Evolutionary conservation across 2,329 filamentous ascomycete genomes (phyloP).

Genomic region (Aureobasidium sp.): DNA sequence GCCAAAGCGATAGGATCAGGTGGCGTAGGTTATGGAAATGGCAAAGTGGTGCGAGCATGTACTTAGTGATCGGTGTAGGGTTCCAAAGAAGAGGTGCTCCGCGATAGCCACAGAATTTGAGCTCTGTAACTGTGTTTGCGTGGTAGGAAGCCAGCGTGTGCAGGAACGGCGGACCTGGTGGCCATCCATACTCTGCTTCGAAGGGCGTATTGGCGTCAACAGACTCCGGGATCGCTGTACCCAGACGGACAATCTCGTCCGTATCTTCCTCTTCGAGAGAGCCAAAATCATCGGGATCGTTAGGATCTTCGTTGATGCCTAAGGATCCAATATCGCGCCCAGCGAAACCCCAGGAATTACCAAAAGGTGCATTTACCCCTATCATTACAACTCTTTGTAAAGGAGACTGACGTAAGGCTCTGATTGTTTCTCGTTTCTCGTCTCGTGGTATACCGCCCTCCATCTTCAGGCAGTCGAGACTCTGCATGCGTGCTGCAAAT

Average conservation of each 20-base stretch:
- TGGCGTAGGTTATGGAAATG: conserved; percentile 37
- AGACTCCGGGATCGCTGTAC: conserved; percentile 18
- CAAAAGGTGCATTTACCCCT: conserved; percentile 36
- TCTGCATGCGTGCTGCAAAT: conserved; percentile 37
- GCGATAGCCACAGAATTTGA: conserved; percentile 44
- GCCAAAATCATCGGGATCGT: conserved; percentile 19
- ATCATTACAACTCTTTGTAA: conserved; percentile 42
- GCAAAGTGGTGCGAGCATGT: conserved; percentile 34
- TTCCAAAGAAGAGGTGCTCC: conserved; percentile 36
- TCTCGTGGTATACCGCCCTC: conserved; percentile 42
- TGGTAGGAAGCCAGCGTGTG: conserved; percentile 37
- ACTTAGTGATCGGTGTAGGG: conserved; percentile 32
- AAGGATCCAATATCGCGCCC: conserved; percentile 29
- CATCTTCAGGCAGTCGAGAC: conserved; percentile 39
- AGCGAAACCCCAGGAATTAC: conserved; percentile 39
- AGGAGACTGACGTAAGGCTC: conserved; percentile 36
- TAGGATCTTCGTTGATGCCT: conserved; percentile 21
- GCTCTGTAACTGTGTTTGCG: conserved; percentile 35
- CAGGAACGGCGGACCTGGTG: conserved; percentile 32
- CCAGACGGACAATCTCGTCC: conserved; percentile 23
- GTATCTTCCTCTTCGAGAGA: conserved; percentile 29
- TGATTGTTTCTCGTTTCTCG: conserved; percentile 40
- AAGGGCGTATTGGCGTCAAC: conserved; percentile 26
- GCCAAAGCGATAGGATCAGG: conserved; percentile 37
- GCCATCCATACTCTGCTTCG: conserved; percentile 36